phyloP scores from a whole-genome alignment of 345 rosid species.

The Adansonia digitata region DNA sequence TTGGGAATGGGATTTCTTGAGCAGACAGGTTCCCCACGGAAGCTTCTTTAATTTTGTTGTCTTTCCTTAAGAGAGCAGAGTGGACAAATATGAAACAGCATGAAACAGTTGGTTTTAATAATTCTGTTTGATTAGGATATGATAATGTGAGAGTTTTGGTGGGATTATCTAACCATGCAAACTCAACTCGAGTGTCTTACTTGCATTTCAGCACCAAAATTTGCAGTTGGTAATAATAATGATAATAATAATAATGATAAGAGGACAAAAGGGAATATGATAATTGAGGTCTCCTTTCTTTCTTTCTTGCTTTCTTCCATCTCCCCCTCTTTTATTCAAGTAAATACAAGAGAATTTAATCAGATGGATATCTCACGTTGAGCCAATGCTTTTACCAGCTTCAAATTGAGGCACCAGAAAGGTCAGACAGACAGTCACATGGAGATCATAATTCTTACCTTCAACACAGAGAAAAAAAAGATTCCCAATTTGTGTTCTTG shows the following conservation, averaged over 20 bases:
- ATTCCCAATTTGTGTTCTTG: background rate
- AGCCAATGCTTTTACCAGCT: background rate
- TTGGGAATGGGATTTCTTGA: background rate
- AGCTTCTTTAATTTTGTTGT: conserved; percentile 17
- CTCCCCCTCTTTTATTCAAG: background rate
- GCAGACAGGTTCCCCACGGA: conserved; percentile 11
- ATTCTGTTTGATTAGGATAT: conserved; percentile 12
- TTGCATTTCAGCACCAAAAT: background rate
- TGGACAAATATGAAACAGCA: conserved; percentile 15
- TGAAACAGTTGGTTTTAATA: conserved; percentile 11
- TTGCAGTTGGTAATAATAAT: background rate
- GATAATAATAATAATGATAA: background rate
- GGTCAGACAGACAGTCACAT: background rate
- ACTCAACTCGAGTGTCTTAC: background rate
- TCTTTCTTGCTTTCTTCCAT: no score
- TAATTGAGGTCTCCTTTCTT: background rate
- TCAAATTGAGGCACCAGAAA: background rate
- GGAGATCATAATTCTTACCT: background rate
- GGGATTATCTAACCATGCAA: conserved; percentile 13
- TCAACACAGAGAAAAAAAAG: background rate
- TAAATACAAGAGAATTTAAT: background rate
- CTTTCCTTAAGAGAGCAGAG: conserved; percentile 5
- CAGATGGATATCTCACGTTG: background rate
- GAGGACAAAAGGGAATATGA: background rate
- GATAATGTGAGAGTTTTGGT: background rate